Base-by-base conservation (phyloP, 129 eudicot genomes). In the Ambrosia trifida region DNA sequence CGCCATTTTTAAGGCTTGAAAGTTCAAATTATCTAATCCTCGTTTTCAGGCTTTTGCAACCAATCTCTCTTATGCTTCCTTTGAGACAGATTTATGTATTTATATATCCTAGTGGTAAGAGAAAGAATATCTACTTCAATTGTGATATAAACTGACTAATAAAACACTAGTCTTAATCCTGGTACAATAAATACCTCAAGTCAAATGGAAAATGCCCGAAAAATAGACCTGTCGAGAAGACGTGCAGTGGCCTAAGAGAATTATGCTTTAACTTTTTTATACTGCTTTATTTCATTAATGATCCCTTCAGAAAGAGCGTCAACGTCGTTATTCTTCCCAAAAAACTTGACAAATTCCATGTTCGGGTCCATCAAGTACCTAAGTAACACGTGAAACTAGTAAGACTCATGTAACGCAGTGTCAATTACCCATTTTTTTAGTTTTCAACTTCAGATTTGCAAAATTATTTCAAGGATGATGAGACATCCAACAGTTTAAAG, bases 311-410 rank as follows among this genome's bases (percentile, higher is more conserved):
- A 47, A 72, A 93, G 96, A 41, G 89, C 58, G 11, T 88, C 84
- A 35, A 76, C 92, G 7, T 93, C 95, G 36, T 83, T 67, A 69
- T 89, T 93, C 87, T 89, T 93, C 63, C 98, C 98, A 56, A 81
- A 93, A 66, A 87, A 93, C 46, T 93, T 93, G 41, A 89, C 85
- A 66, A 85, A 93, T 28, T 89, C 83, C 98, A 93, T 89, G 56
- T 72, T 72, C 13, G 96, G 96, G 76, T 87, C 96, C 98, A 93
- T 89, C 84, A 93, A 75, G 79, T 93, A 93, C 95, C 98, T 93
- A 82, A 67, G 76, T 18, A 72, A 66, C 31, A 53, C n/a, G 35
- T 43, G 32, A 57, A 66, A 13, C 45, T 66, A 40, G 73, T 75
- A 52, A 66, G 33, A 72, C 75, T 70, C 1, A 1, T 24, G 28